These are phyloP conservation scores for Umbelopsis ramanniana DNA, from an alignment of 192 early-diverging fungal genomes.

Conservation along the genomic window DNA sequence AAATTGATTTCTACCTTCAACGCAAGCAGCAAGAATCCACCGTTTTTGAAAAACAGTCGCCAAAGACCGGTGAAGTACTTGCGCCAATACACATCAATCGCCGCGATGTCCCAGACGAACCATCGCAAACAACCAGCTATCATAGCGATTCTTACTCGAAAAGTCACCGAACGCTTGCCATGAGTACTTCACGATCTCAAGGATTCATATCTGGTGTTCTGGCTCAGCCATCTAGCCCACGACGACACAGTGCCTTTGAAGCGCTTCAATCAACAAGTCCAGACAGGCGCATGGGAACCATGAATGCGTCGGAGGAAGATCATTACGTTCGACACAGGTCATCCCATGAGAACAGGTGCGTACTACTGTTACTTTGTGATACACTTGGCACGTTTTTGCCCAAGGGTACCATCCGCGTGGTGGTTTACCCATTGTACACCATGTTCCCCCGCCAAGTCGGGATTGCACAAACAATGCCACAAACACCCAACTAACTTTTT, in stretches of 20 bases:
- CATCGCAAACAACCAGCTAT: not conserved
- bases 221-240: not conserved
- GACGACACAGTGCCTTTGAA: slow-evolving; percentile 15
- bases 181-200: not conserved
- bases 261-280: not conserved
- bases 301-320: not conserved
- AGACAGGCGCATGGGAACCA: not conserved
- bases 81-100: not conserved
- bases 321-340: not conserved
- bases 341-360: slow-evolving; percentile 18
- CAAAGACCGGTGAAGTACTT: not conserved
- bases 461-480: not conserved
- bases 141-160: not conserved
- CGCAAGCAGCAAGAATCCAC: slow-evolving; percentile 26
- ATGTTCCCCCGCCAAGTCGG: slow-evolving; percentile 4
- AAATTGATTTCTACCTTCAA: slow-evolving; percentile 53
- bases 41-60: not conserved
- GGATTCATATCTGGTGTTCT: not conserved
- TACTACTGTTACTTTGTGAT: not conserved
- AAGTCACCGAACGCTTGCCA: not conserved
- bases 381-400: not conserved
- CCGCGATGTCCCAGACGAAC: not conserved
- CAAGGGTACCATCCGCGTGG: slow-evolving; percentile 1
- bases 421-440: slow-evolving; percentile 2
- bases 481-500: not conserved